Conservation (phyloP, 2,329 filamentous ascomycete species). For the Scedosporium apiospermum region DNA sequence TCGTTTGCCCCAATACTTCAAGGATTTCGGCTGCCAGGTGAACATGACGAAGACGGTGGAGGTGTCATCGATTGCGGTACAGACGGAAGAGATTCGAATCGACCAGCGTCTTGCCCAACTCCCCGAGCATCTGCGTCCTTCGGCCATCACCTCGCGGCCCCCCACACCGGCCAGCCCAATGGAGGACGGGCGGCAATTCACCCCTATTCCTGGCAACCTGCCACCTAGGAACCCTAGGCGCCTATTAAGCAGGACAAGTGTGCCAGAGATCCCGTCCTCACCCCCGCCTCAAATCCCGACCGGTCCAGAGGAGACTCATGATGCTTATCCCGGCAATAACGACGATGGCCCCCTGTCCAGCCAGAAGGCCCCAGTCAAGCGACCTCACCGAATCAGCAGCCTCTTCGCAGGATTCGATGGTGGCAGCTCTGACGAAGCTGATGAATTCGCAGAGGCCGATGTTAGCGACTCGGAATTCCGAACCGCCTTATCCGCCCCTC, state of each 20-base stretch:
- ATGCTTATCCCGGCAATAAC: conserved; percentile 70
- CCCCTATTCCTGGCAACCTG: conserved; percentile 41
- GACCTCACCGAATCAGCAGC: conserved; percentile 69
- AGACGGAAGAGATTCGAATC: conserved; percentile 86
- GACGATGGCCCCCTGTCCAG: conserved; percentile 64
- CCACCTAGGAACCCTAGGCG: conserved; percentile 52
- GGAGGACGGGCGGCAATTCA: conserved; percentile 33
- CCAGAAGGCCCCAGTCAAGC: conserved; percentile 49
- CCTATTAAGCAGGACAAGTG: conserved; percentile 35
- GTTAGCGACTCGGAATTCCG: conserved; percentile 58
- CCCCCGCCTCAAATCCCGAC: conserved; percentile 25
- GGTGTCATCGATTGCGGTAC: conserved; percentile 38
- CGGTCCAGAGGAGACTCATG: conserved; percentile 35
- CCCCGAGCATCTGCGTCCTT: conserved; percentile 70
- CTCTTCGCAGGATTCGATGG: conserved; percentile 80
- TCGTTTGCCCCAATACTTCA: conserved; percentile 69
- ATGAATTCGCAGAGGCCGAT: conserved; percentile 53
- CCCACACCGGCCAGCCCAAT: conserved; percentile 37
- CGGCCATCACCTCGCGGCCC: conserved; percentile 56
- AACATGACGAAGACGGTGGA: conserved; percentile 18
- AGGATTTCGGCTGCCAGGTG: conserved; percentile 80
- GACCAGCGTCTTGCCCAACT: conserved; percentile 68
- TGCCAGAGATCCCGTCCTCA: conserved; percentile 40
- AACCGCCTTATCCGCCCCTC: conserved; percentile 54
- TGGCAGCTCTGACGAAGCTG: conserved; percentile 55